Base-by-base conservation (phyloP, 179 eudicot genomes). In the Corrigiola litoralis region DNA sequence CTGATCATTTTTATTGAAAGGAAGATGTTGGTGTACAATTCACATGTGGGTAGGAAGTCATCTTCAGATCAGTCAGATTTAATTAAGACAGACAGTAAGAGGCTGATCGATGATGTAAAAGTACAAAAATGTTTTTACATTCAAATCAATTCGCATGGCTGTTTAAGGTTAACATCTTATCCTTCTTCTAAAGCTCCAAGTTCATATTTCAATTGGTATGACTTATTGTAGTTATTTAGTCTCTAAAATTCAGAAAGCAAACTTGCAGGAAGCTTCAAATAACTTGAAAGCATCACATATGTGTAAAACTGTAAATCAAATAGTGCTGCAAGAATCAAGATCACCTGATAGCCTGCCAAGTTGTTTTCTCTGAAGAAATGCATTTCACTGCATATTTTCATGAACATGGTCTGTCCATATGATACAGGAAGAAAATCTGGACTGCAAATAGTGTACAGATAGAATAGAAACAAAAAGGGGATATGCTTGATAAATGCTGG, bases 31-130 rank as follows among this genome's bases (percentile, higher is more conserved):
- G n/a, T n/a, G 23, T 53, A 61, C 38, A 61, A 17, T n/a, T 21
- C 27, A 18, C 20, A 38, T 56, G 28, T 66, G 45, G 82, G 47
- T 78, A 80, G 52, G 71, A 37, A 62, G 77, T 75, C 28, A 60
- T 70, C 75, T 75, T 76, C 83, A 68, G 2, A 20, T n/a, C n/a
- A 48, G 4, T 40, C 23, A 40, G 23, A 58, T 27, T n/a, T n/a
- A n/a, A n/a, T n/a, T n/a, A n/a, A n/a, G n/a, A n/a, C n/a, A n/a
- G n/a, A n/a, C n/a, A n/a, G n/a, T n/a, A n/a, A n/a, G n/a, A n/a
- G n/a, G n/a, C n/a, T n/a, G n/a, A n/a, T n/a, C n/a, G 31, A 21
- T 55, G n/a, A 21, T 40, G 31, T 32, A 1, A 6, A 31, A 28
- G 27, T 18, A 32, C 44, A 69, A 31, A 7, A 17, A 12, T 45